Percentiles rank a stretch among this genome's conserved stretches.
phyloP scores from a whole-genome alignment of 2,329 filamentous ascomycete genomes.

The Ophiostoma perfectum region DNA sequence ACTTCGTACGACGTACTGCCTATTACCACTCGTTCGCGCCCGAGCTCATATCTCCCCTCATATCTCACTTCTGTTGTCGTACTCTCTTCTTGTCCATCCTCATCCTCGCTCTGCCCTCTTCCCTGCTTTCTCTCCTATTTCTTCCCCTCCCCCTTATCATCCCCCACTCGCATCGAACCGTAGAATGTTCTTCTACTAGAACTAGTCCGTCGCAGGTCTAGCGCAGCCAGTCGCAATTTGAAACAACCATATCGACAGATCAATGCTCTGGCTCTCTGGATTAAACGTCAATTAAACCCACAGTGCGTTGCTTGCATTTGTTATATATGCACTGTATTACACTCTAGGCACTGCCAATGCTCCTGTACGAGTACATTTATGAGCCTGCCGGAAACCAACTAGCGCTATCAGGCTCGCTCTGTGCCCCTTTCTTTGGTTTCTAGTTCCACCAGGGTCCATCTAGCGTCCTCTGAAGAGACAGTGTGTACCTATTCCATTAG shows the following conservation, averaged over 20 bases:
- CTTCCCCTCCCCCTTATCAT: slow-evolving; percentile 6
- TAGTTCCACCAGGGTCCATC: slow-evolving; percentile 4
- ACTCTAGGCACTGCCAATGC: neutral
- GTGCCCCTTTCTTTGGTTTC: slow-evolving; percentile 5
- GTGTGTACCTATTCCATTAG: neutral
- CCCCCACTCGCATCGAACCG: slow-evolving; percentile 6
- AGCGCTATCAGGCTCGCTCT: neutral
- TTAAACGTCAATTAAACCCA: neutral
- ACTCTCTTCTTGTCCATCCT: neutral
- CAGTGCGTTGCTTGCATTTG: neutral
- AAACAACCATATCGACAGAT: slow-evolving; percentile 11
- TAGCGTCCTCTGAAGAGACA: neutral
- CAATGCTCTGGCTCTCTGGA: neutral
- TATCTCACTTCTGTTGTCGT: neutral
- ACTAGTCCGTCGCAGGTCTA: slow-evolving; percentile 1
- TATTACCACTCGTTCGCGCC: neutral
- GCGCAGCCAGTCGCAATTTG: slow-evolving; percentile 13
- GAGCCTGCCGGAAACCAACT: slow-evolving; percentile 10
- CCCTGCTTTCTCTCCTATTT: slow-evolving; percentile 12
- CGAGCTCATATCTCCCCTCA: neutral
- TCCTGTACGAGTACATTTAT: neutral
- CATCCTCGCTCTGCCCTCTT: neutral
- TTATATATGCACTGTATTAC: neutral
- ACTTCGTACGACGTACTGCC: neutral
- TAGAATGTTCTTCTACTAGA: slow-evolving; percentile 4